A percentile compares a stretch with the other conserved stretches of the same genome.
Conservation (phyloP, 2,329 filamentous ascomycete genomes). For the Tolypocladium guangdongense region DNA sequence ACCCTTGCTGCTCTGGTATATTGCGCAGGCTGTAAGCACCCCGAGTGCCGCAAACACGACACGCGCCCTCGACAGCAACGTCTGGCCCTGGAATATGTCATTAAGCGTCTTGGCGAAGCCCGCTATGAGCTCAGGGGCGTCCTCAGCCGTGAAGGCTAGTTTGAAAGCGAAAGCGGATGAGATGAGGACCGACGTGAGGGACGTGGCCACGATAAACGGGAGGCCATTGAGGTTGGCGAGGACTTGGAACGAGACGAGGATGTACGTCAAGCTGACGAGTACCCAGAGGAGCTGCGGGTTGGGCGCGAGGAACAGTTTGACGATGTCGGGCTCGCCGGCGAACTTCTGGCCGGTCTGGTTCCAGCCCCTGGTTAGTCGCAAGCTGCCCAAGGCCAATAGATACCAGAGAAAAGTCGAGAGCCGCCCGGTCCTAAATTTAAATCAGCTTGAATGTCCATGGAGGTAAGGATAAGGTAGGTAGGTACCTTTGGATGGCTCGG, state of each 20-base stretch:
- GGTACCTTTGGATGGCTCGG: constrained; percentile 32
- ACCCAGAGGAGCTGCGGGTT: constrained; percentile 63
- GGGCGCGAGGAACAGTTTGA: constrained; percentile 54
- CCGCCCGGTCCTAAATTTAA: constrained; percentile 12
- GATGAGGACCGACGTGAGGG: constrained; percentile 30
- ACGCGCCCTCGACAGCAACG: constrained; percentile 37
- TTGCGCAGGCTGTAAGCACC: constrained; percentile 24
- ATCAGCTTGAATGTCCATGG: constrained; percentile 2
- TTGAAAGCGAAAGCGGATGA: constrained; percentile 70
- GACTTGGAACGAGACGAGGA: constrained; percentile 40
- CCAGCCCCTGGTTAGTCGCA: constrained; percentile 68
- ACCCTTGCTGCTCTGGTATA: constrained; percentile 25
- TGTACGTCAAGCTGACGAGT: constrained; percentile 59
- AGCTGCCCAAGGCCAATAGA: constrained; percentile 41
- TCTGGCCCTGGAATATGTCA: constrained; percentile 28
- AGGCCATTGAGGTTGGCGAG: constrained; percentile 30
- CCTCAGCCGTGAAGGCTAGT: constrained; percentile 73
- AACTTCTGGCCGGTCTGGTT: constrained; percentile 98
- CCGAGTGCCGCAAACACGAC: constrained; percentile 38
- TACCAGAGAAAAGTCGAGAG: constrained; percentile 19
- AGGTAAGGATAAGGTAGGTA: not conserved
- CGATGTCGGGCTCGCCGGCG: constrained; percentile 80
- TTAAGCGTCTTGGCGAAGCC: constrained; percentile 31
- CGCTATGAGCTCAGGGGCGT: constrained; percentile 71
- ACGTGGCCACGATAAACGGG: constrained; percentile 28